Evolutionary conservation across 352 stramenopile genomes (phyloP), one percentile per base, ranked within the genome.

Genomic region (Phytophthora pisi): DNA sequence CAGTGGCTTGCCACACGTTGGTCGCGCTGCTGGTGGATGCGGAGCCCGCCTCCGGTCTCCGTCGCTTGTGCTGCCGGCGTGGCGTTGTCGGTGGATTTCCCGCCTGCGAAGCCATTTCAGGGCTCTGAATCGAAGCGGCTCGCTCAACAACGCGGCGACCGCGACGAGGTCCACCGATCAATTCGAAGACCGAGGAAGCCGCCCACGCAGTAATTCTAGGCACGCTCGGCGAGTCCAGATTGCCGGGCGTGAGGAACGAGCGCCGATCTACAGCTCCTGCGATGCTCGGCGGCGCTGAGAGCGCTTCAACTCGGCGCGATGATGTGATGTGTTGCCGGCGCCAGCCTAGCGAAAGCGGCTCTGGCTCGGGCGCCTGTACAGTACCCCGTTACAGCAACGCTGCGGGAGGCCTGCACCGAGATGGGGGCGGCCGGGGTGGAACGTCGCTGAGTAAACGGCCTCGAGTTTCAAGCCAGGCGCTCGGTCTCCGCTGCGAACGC

Each of bases 31-130:
- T 40, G 34, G 34, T 40, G 34, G 34, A 40, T 40, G 34, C 34
- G 34, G 34, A 10, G 34, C 34, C 34, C 10, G 34, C 34, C 34
- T 40, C 34, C 34, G 34, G 34, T 16, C 34, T 40, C 34, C 34
- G 34, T 40, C 34, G 10, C 34, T 40, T 40, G 34, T 4, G 34
- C 34, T 15, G 28, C 10, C 34, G 18, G 31, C 20, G 54, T 69
- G 36, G 51, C 40, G 54, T 69, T 58, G 61, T 68, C 15, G 10
- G n/a, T 52, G 38, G 38, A 61, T 63, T 64, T 45, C 52, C 43
- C 15, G 15, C 15, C 15, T 11, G 46, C 51, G 60, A 69, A 68
- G 53, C 61, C 61, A 68, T 68, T 68, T 68, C 51, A 52, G 15
- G 13, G 38, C 38, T 51, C 55, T 16, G 45, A 51, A 24, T 51